Conservation (phyloP, 2,329 filamentous ascomycete genomes). For the Alternaria hordeiaustralica region DNA sequence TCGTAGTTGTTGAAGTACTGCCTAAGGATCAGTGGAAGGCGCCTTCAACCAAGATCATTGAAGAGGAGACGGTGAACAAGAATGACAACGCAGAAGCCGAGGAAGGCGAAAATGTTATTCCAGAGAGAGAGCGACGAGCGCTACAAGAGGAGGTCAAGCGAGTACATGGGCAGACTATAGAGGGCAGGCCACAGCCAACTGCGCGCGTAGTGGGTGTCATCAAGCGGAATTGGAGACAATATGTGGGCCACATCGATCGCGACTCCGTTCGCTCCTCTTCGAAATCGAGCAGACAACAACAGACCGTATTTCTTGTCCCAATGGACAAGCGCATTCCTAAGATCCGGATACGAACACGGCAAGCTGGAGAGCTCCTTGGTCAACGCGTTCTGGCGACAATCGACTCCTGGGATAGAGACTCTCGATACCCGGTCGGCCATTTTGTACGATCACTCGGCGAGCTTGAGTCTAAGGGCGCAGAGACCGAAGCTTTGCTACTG, state of each 20-base stretch:
- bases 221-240: constrained; percentile 97
- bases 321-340: constrained; percentile 99
- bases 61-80: constrained; percentile 88
- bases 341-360: constrained; percentile 88
- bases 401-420: constrained; percentile 93
- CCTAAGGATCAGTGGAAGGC: constrained; percentile 97
- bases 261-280: constrained; percentile 77
- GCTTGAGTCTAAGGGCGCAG: constrained; percentile 94
- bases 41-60: constrained; percentile 92
- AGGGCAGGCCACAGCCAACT: constrained; percentile 85
- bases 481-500: constrained; percentile 91
- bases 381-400: constrained; percentile 93
- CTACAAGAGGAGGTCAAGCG: constrained; percentile 91
- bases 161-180: constrained; percentile 76
- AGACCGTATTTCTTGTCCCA: constrained; percentile 91
- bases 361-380: constrained; percentile 85
- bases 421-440: constrained; percentile 89
- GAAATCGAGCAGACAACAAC: constrained; percentile 81
- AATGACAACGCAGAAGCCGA: constrained; percentile 93
- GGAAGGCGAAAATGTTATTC: constrained; percentile 74
- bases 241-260: constrained; percentile 92
- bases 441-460: constrained; percentile 93
- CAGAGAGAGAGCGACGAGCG: constrained; percentile 82
- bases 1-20: constrained; percentile 90
- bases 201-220: constrained; percentile 90